phyloP scores from a whole-genome alignment of 1,284 basidiomycete species.

The Pyrrhoderma lamaoense region DNA sequence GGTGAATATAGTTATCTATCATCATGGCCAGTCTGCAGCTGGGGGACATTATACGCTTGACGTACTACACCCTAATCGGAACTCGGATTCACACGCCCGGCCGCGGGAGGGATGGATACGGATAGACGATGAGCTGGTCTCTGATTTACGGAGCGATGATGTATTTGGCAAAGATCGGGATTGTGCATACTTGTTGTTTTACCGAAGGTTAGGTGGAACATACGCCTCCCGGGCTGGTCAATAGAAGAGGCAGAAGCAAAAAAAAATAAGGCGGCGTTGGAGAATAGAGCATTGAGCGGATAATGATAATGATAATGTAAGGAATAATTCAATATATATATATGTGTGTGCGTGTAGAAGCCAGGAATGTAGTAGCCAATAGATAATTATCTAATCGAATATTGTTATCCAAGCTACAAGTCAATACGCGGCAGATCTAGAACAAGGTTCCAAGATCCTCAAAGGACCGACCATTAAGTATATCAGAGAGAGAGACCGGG shows the following conservation, averaged over 20 bases:
- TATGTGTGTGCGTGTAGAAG: too few relatives aligned
- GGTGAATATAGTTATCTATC: slow-evolving; percentile 67
- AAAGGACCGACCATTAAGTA: too few relatives aligned
- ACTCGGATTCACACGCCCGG: slow-evolving; percentile 35
- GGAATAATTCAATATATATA: too few relatives aligned
- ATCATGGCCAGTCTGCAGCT: slow-evolving; percentile 85
- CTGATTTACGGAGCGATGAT: slow-evolving; percentile 68
- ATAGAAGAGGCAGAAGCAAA: too few relatives aligned
- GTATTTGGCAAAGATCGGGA: slow-evolving; percentile 60
- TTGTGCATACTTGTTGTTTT: slow-evolving; percentile 88
- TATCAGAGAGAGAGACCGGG: too few relatives aligned
- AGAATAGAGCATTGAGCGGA: too few relatives aligned
- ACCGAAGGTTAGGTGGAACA: slow-evolving; percentile 28
- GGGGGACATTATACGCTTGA: slow-evolving; percentile 97
- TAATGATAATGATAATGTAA: too few relatives aligned
- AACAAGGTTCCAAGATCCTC: too few relatives aligned
- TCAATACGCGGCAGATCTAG: too few relatives aligned
- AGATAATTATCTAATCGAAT: too few relatives aligned
- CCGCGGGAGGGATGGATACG: slow-evolving; percentile 76
- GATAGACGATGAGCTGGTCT: slow-evolving; percentile 89
- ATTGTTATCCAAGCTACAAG: too few relatives aligned
- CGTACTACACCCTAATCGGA: slow-evolving; percentile 74
- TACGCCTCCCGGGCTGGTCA: slow-evolving; percentile 13
- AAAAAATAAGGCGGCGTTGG: background rate
- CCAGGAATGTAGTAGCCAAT: too few relatives aligned